Percentiles rank a stretch among this genome's conserved stretches.
These are phyloP conservation scores for Cryphonectria radicalis DNA, from an alignment of 2,329 filamentous ascomycete species.

Conservation along the genomic window DNA sequence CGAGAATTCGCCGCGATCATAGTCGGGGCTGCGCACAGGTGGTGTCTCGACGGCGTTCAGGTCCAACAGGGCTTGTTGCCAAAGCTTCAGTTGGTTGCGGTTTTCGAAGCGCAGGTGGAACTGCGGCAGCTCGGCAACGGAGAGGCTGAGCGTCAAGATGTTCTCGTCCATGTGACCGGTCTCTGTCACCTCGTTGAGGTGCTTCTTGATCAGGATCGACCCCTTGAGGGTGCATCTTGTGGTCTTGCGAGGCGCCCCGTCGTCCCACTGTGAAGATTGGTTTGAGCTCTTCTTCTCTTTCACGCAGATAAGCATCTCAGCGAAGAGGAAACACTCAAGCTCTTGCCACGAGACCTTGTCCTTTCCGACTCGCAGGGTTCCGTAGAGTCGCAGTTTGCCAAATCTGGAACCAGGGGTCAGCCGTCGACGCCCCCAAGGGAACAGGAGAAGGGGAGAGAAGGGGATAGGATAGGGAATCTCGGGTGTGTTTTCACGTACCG, in stretches of 20 bases:
- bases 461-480: slow-evolving; percentile 34
- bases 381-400: slow-evolving; percentile 87
- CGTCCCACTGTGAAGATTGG: slow-evolving; percentile 65
- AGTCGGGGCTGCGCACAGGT: slow-evolving; percentile 71
- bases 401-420: slow-evolving; percentile 63
- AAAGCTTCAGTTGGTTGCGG: slow-evolving; percentile 81
- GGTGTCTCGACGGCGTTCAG: slow-evolving; percentile 73
- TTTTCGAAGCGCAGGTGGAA: slow-evolving; percentile 93
- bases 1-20: slow-evolving; percentile 76
- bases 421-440: slow-evolving; percentile 15
- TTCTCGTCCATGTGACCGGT: slow-evolving; percentile 74
- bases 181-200: slow-evolving; percentile 86
- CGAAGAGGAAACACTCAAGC: slow-evolving; percentile 94
- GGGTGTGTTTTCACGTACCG: slow-evolving; percentile 55
- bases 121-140: slow-evolving; percentile 87
- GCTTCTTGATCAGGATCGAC: slow-evolving; percentile 97
- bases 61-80: slow-evolving; percentile 86
- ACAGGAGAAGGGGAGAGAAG: neutral
- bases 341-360: slow-evolving; percentile 98
- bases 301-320: slow-evolving; percentile 98
- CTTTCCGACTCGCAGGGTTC: slow-evolving; percentile 90
- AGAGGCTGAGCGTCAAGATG: slow-evolving; percentile 85
- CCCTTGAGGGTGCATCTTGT: slow-evolving; percentile 90
- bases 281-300: slow-evolving; percentile 84
- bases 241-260: slow-evolving; percentile 63